A percentile compares a stretch with the other conserved stretches of the same genome.
Evolutionary conservation across 176 grass and related monocot species (phyloP).

Genomic region (Oryza longistaminata): DNA sequence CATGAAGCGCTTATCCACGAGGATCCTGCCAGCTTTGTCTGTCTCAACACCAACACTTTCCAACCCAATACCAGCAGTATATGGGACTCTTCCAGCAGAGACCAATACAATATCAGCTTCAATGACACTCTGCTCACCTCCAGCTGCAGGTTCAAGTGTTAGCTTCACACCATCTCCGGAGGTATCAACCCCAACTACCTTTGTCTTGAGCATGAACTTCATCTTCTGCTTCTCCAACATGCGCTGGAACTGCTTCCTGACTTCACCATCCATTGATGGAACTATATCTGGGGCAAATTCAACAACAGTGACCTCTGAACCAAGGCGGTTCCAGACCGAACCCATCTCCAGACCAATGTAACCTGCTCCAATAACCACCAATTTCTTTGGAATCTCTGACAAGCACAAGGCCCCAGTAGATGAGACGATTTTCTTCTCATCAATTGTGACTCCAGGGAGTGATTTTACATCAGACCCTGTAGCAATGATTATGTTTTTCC

Average conservation of each 20-base stretch:
- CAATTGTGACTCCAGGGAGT: constrained; percentile 89
- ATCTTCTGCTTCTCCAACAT: constrained; percentile 99
- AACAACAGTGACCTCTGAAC: constrained; percentile 91
- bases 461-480: constrained; percentile 97
- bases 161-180: constrained; percentile 85
- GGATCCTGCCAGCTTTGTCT: constrained; percentile 85
- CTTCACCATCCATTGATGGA: constrained; percentile 90
- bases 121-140: constrained; percentile 79
- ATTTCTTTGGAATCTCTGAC: constrained; percentile 78
- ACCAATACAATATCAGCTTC: constrained; percentile 95
- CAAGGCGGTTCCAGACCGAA: constrained; percentile 95
- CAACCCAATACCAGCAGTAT: constrained; percentile 73
- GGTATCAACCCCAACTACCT: constrained; percentile 80
- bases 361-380: constrained; percentile 95
- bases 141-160: constrained; percentile 79
- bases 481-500: constrained; percentile 89
- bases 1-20: constrained; percentile 84
- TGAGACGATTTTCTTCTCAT: constrained; percentile 98
- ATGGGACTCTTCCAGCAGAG: constrained; percentile 82
- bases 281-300: constrained; percentile 96
- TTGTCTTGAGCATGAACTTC: constrained; percentile 99
- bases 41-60: constrained; percentile 77
- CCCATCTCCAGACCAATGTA: constrained; percentile 99
- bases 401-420: constrained; percentile 88
- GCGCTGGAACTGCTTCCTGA: constrained; percentile 96